These are phyloP conservation scores for Coemansia sp. DNA, from an alignment of 192 early-diverging fungal species.

Conservation along the genomic window DNA sequence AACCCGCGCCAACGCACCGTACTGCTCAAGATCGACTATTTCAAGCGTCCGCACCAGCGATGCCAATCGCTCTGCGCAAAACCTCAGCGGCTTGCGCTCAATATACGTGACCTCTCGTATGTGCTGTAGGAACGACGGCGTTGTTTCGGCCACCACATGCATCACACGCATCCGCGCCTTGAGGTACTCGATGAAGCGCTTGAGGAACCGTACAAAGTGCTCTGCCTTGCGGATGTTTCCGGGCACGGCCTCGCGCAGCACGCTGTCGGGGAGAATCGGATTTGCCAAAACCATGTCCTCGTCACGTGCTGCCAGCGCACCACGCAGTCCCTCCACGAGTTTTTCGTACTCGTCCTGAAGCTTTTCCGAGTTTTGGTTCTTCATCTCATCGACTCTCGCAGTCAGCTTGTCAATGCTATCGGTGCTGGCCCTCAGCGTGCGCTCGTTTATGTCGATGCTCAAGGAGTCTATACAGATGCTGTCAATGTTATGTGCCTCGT, in stretches of 20 bases:
- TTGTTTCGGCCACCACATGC: constrained; percentile 97
- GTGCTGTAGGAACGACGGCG: constrained; percentile 90
- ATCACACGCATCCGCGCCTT: constrained; percentile 95
- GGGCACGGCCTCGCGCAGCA: constrained; percentile 90
- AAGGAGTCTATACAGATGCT: constrained; percentile 98
- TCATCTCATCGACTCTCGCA: constrained; percentile 77
- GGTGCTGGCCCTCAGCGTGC: constrained; percentile 87
- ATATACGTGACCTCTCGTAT: constrained; percentile 94
- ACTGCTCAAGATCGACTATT: constrained; percentile 88
- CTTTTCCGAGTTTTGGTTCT: constrained; percentile 82
- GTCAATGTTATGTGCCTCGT: constrained; percentile 99
- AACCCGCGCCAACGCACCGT: constrained; percentile 76
- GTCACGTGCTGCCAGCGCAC: constrained; percentile 70
- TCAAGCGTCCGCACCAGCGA: constrained; percentile 91
- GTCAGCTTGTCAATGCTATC: constrained; percentile 71
- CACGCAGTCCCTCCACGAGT: constrained; percentile 86
- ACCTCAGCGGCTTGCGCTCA: constrained; percentile 91
- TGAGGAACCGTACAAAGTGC: constrained; percentile 96
- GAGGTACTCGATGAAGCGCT: constrained; percentile 96
- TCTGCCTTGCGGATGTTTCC: constrained; percentile 97
- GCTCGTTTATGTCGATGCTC: constrained; percentile 89
- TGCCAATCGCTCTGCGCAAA: constrained; percentile 89
- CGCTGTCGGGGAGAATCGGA: constrained; percentile 91
- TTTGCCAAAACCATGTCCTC: constrained; percentile 90
- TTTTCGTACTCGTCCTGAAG: constrained; percentile 87